Base-by-base conservation (phyloP, 768 basidiomycete species). In the Leccinum rimulosum region DNA sequence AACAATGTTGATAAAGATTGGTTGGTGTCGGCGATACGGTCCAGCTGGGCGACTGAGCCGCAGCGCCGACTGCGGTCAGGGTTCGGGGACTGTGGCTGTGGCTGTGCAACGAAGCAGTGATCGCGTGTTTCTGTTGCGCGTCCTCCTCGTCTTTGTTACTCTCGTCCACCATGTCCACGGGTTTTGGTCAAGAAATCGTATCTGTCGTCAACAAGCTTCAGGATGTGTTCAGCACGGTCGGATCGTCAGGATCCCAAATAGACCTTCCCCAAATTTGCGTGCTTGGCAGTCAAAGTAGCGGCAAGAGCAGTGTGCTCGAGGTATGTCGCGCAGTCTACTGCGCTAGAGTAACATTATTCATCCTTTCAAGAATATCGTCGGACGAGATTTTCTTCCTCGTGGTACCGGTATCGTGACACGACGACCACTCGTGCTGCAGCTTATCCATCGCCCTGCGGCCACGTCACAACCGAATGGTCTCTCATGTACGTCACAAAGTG, bases 381-480 rank as follows among this genome's bases (percentile, higher is more conserved):
- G 97, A 59, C 86, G 96, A 65, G 97, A 99, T 75, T 99, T 99
- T 82, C 74, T 99, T 71, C 97, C 97, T 76, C 91, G 97, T 81
- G 97, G 97, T 73, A 92, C 95, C 57, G 96, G 96, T 76, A 99
- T 99, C 70, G 96, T 99, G 75, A 98, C 96, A 53, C 86, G 96
- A 70, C 86, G 97, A 72, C 97, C 97, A 57, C 78, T 99, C 76
- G 95, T 96, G 73, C 67, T 99, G 22, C 97, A 98, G 87, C 85
- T 99, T 49, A 95, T 98, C 71, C 86, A 98, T 75, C 80, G 94
- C 66, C 83, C 86, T 22, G 80, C 86, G 52, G 81, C 76, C 61
- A 65, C 77, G 57, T 59, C 78, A 45, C 73, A 74, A 56, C 62
- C 77, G 12, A 83, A 83, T 61, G 81, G 77, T n/a, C 63, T 69